phyloP scores from a whole-genome alignment of 495 filamentous ascomycete genomes.

The Usnea hakonensis region DNA sequence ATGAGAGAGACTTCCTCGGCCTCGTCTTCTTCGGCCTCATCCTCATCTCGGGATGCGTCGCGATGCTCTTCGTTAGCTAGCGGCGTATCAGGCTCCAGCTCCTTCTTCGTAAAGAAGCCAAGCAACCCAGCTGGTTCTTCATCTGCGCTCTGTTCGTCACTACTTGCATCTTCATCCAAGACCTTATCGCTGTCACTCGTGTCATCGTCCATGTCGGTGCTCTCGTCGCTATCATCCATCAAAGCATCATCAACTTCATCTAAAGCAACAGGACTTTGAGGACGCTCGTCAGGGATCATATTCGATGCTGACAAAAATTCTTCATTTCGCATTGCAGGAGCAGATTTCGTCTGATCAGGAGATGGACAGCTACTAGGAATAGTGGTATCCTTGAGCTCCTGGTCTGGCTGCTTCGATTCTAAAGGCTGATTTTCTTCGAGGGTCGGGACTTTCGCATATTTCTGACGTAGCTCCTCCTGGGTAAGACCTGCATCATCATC shows the following conservation, averaged over 20 bases:
- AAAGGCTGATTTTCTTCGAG: conserved; percentile 17
- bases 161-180: conserved; percentile 37
- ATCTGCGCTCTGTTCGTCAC: conserved; percentile 44
- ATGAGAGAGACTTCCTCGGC: conserved; percentile 42
- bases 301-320: background rate
- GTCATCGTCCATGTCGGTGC: conserved; percentile 84
- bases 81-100: conserved; percentile 23
- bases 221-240: conserved; percentile 70
- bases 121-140: conserved; percentile 45
- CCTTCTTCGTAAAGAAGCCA: conserved; percentile 54
- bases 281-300: background rate
- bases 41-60: conserved; percentile 13
- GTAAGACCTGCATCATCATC: conserved; percentile 70
- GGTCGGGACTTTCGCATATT: conserved; percentile 64
- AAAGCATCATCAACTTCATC: conserved; percentile 63
- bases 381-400: background rate
- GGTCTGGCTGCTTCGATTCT: background rate
- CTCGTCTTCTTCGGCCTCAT: conserved; percentile 32
- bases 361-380: background rate
- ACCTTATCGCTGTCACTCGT: conserved; percentile 55
- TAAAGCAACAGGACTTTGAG: conserved; percentile 26
- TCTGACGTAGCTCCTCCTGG: conserved; percentile 66
- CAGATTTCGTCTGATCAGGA: background rate
- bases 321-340: background rate
- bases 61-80: conserved; percentile 23